A percentile compares a stretch with the other conserved stretches of the same genome.
Conservation (phyloP, 805 yeast genomes). For the Ogataea saltuana region DNA sequence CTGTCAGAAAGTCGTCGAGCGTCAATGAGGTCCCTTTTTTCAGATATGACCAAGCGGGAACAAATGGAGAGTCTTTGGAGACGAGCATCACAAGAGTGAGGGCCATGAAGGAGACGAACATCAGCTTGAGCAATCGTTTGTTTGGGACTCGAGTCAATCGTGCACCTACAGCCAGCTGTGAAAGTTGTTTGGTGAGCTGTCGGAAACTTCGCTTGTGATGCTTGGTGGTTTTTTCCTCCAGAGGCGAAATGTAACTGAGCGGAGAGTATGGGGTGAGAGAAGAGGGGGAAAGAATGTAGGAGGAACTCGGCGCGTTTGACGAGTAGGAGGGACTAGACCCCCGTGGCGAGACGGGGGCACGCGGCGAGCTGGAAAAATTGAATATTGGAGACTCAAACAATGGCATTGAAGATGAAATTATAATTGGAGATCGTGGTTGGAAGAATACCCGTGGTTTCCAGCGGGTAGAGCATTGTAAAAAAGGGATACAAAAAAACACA, state of each 20-base stretch:
- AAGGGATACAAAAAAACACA: not conserved
- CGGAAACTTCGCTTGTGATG: not conserved
- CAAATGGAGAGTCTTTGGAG: not conserved
- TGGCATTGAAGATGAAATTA: not conserved
- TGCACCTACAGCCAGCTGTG: constrained; percentile 1
- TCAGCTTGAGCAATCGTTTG: not conserved
- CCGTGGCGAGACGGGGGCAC: not conserved
- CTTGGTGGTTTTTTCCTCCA: constrained; percentile 14
- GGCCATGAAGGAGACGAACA: not conserved
- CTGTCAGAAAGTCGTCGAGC: constrained; percentile 6
- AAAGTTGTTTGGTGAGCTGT: constrained; percentile 2
- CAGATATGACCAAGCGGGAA: constrained; percentile 8
- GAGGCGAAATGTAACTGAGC: constrained; percentile 8
- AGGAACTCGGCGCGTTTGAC: constrained; percentile 12
- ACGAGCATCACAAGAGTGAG: constrained; percentile 1
- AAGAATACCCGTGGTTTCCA: not conserved
- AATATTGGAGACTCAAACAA: not conserved
- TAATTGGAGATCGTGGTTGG: not conserved
- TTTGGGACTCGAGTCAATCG: constrained; percentile 8
- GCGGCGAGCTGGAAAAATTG: not conserved
- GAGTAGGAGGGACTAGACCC: constrained; percentile 11
- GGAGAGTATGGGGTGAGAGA: constrained; percentile 13
- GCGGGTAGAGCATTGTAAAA: not conserved
- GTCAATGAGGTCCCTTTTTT: not conserved
- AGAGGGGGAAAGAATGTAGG: constrained; percentile 7